Conservation (phyloP, 139 green algal species). For the Microglena sp. region DNA sequence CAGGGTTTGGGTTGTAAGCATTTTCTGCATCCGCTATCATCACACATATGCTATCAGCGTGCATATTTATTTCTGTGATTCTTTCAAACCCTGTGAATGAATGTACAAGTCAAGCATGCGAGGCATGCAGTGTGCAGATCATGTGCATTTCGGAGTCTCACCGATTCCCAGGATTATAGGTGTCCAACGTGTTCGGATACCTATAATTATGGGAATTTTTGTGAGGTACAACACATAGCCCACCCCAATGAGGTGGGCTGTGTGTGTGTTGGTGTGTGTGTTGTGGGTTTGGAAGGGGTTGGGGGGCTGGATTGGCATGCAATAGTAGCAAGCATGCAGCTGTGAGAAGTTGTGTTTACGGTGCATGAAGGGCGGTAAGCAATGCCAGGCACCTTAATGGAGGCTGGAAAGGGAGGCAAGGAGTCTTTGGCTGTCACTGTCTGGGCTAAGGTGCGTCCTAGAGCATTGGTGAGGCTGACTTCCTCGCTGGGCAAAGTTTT, state of each 20-base stretch:
- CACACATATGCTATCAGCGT: not conserved
- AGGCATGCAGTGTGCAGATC: not conserved
- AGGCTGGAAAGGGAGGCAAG: conserved; percentile 82
- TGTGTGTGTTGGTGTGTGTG: not conserved
- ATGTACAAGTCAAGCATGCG: not conserved
- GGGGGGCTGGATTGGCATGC: not conserved
- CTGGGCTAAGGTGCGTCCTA: conserved; percentile 56
- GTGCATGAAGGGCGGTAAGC: not conserved
- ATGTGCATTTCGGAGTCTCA: no score
- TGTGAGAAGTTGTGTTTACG: not conserved
- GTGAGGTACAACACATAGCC: not conserved
- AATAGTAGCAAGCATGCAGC: not conserved
- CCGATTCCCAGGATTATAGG: no score
- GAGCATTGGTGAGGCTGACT: conserved; percentile 35
- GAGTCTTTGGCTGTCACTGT: conserved; percentile 63
- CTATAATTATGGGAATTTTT: not conserved
- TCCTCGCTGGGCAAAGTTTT: conserved; percentile 28
- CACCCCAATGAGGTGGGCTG: not conserved
- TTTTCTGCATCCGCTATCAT: not conserved
- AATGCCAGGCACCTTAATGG: conserved; percentile 70
- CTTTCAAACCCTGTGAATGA: not conserved
- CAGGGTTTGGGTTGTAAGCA: not conserved
- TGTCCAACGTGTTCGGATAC: no score
- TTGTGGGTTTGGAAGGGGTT: not conserved
- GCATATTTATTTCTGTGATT: not conserved